Conservation (phyloP, 495 filamentous ascomycete species). For the Lasiosphaeria hispida region DNA sequence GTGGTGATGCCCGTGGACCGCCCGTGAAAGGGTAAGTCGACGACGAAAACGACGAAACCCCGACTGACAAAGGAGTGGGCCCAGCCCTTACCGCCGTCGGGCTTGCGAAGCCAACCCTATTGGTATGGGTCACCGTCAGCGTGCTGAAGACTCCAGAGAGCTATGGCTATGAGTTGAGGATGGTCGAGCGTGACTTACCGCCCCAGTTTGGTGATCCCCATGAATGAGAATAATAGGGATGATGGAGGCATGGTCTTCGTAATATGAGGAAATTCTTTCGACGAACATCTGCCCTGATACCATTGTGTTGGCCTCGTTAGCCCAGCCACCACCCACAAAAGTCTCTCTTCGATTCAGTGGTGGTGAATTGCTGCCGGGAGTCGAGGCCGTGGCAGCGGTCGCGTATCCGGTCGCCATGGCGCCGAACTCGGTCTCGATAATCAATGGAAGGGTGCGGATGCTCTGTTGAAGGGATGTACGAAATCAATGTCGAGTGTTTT, state of each 20-base stretch:
- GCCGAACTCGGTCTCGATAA: no score
- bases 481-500: no score
- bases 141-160: background rate
- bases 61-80: conserved; percentile 47
- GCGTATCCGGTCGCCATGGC: no score
- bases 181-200: conserved; percentile 33
- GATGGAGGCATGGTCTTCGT: conserved; percentile 30
- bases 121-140: background rate
- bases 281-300: no score
- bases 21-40: conserved; percentile 44
- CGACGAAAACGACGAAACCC: conserved; percentile 47
- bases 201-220: conserved; percentile 50
- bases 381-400: no score
- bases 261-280: no score
- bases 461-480: no score
- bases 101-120: conserved; percentile 50
- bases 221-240: conserved; percentile 56
- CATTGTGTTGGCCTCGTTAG: no score
- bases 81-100: conserved; percentile 52
- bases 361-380: no score
- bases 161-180: background rate
- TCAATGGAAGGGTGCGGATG: no score
- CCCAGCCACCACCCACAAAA: no score
- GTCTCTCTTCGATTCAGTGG: no score
- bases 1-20: background rate